Percentiles rank a stretch among this genome's conserved stretches.
Evolutionary conservation across 306 rosid species (phyloP).

Genomic region (Elaeagnus macrophylla): DNA sequence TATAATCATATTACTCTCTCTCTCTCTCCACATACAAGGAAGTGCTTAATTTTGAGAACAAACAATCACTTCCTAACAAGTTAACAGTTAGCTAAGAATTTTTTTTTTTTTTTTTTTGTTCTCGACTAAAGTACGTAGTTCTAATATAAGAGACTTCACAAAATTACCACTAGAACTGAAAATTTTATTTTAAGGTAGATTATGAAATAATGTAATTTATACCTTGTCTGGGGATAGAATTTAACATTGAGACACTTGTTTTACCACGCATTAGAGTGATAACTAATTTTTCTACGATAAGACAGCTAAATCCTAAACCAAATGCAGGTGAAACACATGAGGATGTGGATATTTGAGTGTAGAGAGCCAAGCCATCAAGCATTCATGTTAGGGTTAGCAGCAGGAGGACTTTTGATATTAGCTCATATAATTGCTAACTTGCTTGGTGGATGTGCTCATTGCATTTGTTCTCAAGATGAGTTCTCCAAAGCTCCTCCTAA

Average conservation of each 20-base stretch:
- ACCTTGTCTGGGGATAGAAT: no score
- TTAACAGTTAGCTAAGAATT: neutral
- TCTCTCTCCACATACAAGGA: no score
- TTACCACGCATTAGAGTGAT: no score
- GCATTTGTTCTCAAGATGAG: slow-evolving; percentile 35
- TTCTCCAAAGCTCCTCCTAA: slow-evolving; percentile 34
- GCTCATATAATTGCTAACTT: slow-evolving; percentile 55
- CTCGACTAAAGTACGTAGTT: neutral
- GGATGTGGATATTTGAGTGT: slow-evolving; percentile 51
- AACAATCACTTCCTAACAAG: neutral
- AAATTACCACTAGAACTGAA: no score
- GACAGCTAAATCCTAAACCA: no score
- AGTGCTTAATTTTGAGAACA: neutral
- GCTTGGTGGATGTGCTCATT: slow-evolving; percentile 55
- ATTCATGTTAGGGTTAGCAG: slow-evolving; percentile 66
- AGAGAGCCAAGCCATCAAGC: slow-evolving; percentile 61
- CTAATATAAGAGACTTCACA: no score
- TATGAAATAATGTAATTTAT: no score
- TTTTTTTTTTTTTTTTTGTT: neutral
- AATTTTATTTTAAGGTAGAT: no score
- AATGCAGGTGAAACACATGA: slow-evolving; percentile 51
- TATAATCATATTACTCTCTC: no score
- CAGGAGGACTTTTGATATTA: slow-evolving; percentile 41
- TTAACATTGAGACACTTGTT: no score
- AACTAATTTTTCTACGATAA: no score